Evolutionary conservation across 2,329 filamentous ascomycete genomes (phyloP).

Genomic region (Microdochium trichocladiopsis): DNA sequence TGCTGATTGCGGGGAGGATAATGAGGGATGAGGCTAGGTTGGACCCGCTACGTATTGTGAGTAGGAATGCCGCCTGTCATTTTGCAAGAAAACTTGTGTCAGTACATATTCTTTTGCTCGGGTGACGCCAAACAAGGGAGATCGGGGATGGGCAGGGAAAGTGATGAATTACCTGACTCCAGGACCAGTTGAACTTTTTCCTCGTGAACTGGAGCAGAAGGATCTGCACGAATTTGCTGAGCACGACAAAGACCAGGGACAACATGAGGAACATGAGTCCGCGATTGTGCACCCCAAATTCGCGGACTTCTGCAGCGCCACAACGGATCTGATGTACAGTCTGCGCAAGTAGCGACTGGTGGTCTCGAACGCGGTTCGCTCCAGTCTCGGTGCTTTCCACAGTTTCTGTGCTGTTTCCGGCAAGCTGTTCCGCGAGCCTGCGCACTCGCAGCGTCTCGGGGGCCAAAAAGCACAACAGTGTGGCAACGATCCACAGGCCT

Average conservation of each 20-base stretch:
- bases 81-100: too few species aligned
- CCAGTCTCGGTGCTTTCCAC: neutral
- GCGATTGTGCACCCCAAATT: conserved; percentile 2
- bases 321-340: neutral
- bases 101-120: too few species aligned
- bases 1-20: conserved; percentile 26
- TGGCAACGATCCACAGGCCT: conserved; percentile 17
- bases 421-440: conserved; percentile 2
- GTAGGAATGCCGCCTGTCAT: conserved; percentile 32
- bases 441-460: conserved; percentile 34
- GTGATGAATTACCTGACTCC: conserved; percentile 30
- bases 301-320: neutral
- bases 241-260: conserved; percentile 15
- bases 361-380: neutral
- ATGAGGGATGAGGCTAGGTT: conserved; percentile 29
- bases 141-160: neutral
- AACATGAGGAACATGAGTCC: conserved; percentile 1
- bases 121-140: neutral
- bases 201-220: conserved; percentile 43
- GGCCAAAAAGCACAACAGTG: conserved; percentile 21
- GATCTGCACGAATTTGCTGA: conserved; percentile 28
- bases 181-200: conserved; percentile 40
- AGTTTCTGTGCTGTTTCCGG: conserved; percentile 1
- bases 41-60: conserved; percentile 27
- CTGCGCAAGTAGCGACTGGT: neutral